A percentile compares a stretch with the other conserved stretches of the same genome.
Conservation (phyloP, 192 early-diverging fungal species). For the Pilaira anomala region DNA sequence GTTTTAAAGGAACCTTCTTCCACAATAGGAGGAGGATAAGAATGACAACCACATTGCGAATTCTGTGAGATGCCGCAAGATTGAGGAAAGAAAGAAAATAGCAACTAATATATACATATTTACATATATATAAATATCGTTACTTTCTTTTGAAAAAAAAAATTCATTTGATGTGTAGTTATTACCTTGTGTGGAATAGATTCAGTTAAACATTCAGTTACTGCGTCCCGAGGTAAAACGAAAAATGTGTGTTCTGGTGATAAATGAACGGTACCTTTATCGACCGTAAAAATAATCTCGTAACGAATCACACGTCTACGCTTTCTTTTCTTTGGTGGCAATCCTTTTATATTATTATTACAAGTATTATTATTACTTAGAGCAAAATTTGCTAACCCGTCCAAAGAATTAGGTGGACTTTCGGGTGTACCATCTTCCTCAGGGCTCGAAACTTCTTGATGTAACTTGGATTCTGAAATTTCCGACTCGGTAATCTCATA, state of each 20-base stretch:
- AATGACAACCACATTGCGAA: constrained; percentile 2
- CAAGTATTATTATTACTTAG: not conserved
- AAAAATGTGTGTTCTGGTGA: constrained; percentile 1
- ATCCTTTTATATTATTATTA: not conserved
- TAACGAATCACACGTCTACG: constrained; percentile 3
- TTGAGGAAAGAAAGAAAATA: constrained; percentile 14
- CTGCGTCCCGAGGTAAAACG: constrained; percentile 8
- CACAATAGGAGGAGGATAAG: not conserved
- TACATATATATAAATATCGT: no score
- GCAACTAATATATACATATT: not conserved
- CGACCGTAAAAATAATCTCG: constrained; percentile 11
- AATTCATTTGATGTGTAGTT: no score
- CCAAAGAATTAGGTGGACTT: not conserved
- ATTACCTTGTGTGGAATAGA: constrained; percentile 11
- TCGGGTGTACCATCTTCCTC: constrained; percentile 7
- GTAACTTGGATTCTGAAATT: constrained; percentile 3
- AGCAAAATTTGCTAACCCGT: not conserved
- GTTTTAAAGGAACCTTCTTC: not conserved
- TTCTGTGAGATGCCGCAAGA: not conserved
- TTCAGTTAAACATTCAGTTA: constrained; percentile 14
- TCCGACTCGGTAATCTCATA: constrained; percentile 24
- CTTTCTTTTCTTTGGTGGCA: constrained; percentile 19
- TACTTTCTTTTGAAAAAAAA: no score
- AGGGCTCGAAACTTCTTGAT: constrained; percentile 2
- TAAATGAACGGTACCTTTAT: constrained; percentile 4